phyloP scores from a whole-genome alignment of 805 yeast species.

The Ogataea thermomethanolica region DNA sequence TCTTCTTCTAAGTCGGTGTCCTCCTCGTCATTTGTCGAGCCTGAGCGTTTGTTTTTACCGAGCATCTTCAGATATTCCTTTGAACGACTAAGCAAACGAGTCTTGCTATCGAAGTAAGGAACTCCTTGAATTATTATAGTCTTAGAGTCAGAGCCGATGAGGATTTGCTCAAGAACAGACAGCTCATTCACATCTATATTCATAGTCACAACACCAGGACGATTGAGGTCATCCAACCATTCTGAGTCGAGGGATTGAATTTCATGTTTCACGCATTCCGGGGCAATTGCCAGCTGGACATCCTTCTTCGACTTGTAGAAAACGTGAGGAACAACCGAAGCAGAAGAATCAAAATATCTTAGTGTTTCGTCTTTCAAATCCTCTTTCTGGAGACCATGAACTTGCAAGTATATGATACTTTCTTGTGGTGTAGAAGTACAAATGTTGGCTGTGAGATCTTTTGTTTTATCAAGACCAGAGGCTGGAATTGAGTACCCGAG shows the following conservation, averaged over 20 bases:
- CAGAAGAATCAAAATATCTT: slow-evolving; percentile 8
- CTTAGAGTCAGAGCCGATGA: slow-evolving; percentile 10
- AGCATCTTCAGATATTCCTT: slow-evolving; percentile 14
- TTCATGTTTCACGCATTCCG: slow-evolving; percentile 7
- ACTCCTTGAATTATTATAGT: slow-evolving; percentile 33
- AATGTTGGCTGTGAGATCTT: slow-evolving; percentile 14
- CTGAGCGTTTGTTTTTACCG: slow-evolving; percentile 13
- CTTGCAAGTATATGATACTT: slow-evolving; percentile 15
- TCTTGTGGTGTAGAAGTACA: slow-evolving; percentile 16
- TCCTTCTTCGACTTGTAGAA: slow-evolving; percentile 16
- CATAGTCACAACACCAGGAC: slow-evolving; percentile 3
- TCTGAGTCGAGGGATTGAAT: slow-evolving; percentile 3
- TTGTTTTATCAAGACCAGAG: slow-evolving; percentile 2
- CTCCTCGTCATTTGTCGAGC: slow-evolving; percentile 19
- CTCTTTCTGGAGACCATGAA: slow-evolving; percentile 20
- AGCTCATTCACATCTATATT: slow-evolving; percentile 6
- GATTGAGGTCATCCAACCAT: slow-evolving; percentile 11
- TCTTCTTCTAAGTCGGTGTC: slow-evolving; percentile 30
- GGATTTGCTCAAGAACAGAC: slow-evolving; percentile 9
- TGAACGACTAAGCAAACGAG: slow-evolving; percentile 19
- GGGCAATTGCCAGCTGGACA: slow-evolving; percentile 6
- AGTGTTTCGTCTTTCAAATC: slow-evolving; percentile 19
- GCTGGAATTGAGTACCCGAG: slow-evolving; percentile 20
- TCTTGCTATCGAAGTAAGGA: slow-evolving; percentile 22
- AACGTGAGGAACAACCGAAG: slow-evolving; percentile 24